Percentiles rank a stretch among this genome's conserved stretches.
Conservation (phyloP, 495 filamentous ascomycete genomes). For the Xylaria telfairii region DNA sequence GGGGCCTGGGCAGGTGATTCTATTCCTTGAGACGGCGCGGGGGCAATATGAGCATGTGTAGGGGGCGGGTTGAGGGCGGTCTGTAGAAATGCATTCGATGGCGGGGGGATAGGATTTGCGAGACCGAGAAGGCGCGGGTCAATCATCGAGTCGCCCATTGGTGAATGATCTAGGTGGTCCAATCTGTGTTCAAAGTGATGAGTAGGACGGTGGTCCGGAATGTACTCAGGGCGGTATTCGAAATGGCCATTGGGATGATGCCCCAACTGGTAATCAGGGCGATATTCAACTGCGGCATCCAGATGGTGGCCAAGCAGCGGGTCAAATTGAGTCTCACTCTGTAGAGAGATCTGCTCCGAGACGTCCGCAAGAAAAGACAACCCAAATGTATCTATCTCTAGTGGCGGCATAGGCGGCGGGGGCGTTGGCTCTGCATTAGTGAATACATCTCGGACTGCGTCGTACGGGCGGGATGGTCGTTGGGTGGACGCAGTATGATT, state of each 20-base stretch:
- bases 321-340: slow-evolving; percentile 21
- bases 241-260: slow-evolving; percentile 14
- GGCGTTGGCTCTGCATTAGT: slow-evolving; percentile 39
- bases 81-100: slow-evolving; percentile 47
- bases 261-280: slow-evolving; percentile 13
- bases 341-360: slow-evolving; percentile 30
- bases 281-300: slow-evolving; percentile 15
- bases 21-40: slow-evolving; percentile 27
- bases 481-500: slow-evolving; percentile 17
- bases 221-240: slow-evolving; percentile 21
- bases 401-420: slow-evolving; percentile 22
- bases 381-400: slow-evolving; percentile 26
- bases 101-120: slow-evolving; percentile 16
- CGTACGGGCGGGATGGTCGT: slow-evolving; percentile 49
- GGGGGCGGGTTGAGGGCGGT: slow-evolving; percentile 50
- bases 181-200: slow-evolving; percentile 19
- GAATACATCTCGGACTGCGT: slow-evolving; percentile 56
- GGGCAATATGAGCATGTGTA: slow-evolving; percentile 32
- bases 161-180: not conserved
- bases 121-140: slow-evolving; percentile 33
- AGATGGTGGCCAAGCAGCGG: slow-evolving; percentile 12
- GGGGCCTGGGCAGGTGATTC: slow-evolving; percentile 26
- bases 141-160: slow-evolving; percentile 31
- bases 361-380: slow-evolving; percentile 43
- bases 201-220: slow-evolving; percentile 12